Evolutionary conservation across 176 grass and related monocot genomes (phyloP).

Genomic region (Zoysia pacifica): DNA sequence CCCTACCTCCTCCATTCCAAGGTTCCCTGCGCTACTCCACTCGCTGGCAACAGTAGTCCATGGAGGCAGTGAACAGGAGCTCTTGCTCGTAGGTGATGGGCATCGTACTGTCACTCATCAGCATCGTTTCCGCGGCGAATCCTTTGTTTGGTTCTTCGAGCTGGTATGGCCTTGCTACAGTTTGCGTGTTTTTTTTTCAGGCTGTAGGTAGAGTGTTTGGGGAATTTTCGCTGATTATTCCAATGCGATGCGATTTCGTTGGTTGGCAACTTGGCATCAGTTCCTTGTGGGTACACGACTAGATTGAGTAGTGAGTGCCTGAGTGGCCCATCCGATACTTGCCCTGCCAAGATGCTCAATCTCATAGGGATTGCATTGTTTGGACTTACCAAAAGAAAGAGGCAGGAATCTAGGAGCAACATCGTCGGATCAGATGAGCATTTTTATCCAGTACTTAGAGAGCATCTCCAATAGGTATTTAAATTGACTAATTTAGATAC

Average conservation of each 20-base stretch:
- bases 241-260: neutral
- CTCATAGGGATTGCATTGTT: constrained; percentile 19
- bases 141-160: too few species aligned
- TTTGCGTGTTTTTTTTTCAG: neutral
- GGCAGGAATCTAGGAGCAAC: constrained; percentile 24
- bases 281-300: constrained; percentile 12
- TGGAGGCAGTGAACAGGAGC: too few species aligned
- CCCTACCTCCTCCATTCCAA: too few species aligned
- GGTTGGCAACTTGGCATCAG: constrained; percentile 13
- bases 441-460: neutral
- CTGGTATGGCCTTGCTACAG: neutral
- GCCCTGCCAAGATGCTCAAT: constrained; percentile 34
- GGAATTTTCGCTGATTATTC: constrained; percentile 4
- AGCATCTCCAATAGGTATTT: neutral
- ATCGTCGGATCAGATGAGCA: neutral
- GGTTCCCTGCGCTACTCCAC: too few species aligned
- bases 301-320: too few species aligned
- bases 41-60: too few species aligned
- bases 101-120: too few species aligned
- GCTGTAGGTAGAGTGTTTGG: neutral
- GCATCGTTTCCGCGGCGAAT: too few species aligned
- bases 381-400: constrained; percentile 29
- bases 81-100: too few species aligned
- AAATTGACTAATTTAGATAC: neutral
- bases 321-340: constrained; percentile 31